Evolutionary conservation across 106 monocot genomes (phyloP).

Genomic region (Platanthera zijinensis): DNA sequence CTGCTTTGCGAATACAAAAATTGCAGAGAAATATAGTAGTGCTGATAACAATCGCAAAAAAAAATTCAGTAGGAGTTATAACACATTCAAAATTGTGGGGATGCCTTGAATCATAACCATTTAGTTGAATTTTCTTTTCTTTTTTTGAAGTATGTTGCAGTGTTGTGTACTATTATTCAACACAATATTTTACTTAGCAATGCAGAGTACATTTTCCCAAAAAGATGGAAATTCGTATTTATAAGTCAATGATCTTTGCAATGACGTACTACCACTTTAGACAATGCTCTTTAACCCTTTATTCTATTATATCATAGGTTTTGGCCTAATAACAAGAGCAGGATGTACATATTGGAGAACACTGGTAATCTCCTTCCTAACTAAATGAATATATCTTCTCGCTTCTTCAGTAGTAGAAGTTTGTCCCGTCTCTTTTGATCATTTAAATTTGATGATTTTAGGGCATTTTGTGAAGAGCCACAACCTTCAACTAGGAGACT

Average conservation of each 20-base stretch:
- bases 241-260: too few relatives aligned
- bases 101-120: too few relatives aligned
- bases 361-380: constrained; percentile 31
- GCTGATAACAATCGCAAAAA: too few relatives aligned
- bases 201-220: not conserved
- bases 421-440: not conserved
- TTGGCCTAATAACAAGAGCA: constrained; percentile 94
- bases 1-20: too few relatives aligned
- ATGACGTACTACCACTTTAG: too few relatives aligned
- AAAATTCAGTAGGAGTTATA: too few relatives aligned
- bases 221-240: not conserved
- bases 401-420: not conserved
- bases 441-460: not conserved
- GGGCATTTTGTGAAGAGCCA: constrained; percentile 73
- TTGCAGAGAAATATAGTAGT: too few relatives aligned
- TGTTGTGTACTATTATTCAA: too few relatives aligned
- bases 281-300: not conserved
- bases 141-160: too few relatives aligned
- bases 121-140: too few relatives aligned
- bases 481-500: constrained; percentile 64
- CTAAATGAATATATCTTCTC: not conserved
- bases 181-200: too few relatives aligned
- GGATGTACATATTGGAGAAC: constrained; percentile 91
- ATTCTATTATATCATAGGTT: constrained; percentile 29
- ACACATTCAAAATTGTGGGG: too few relatives aligned